Base-by-base conservation (phyloP, 441 rosid species). In the Jatropha multifida region DNA sequence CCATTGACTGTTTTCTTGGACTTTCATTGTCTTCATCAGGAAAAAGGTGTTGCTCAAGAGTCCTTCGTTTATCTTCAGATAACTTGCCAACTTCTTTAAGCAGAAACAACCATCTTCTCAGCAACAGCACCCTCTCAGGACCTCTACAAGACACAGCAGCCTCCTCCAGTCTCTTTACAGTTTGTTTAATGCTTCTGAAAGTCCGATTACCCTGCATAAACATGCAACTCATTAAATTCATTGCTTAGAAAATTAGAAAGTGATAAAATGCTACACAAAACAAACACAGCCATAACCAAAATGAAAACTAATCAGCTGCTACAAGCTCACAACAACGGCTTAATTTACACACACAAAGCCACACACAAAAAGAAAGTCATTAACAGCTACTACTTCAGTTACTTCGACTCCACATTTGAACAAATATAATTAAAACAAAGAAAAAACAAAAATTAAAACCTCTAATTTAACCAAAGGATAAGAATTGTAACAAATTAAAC, bases 121-220 rank as follows among this genome's bases (percentile, higher is more conserved):
- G 85, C 78, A 96, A 79, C 87, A 86, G 69, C 76, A 85, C 84
- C 78, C 99, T 88, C 78, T 94, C 99, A 20, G 87, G 85, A 15
- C 97, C 98, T 75, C 92, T 85, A 76, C 89, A 89, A 46, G 92
- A 84, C 42, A 92, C 82, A 10, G 98, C 96, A 64, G 93, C 93
- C 79, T 94, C 97, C 85, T 96, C 98, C 82, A 96, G 77, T 80
- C 98, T 87, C 88, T 81, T 92, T 63, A 91, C 84, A 18, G 98
- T 94, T 76, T 89, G 92, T 84, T 82, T 89, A 52, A 76, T 90
- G 71, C 97, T 96, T 85, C 78, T 86, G 74, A 85, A 68, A 77
- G 68, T 88, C 65, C 92, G 87, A 71, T 76, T 78, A 46, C 88
- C 92, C 98, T 96, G 80, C 79, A 84, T 14, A 32, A 7, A 42